Base-by-base conservation (phyloP, 2,329 filamentous ascomycete genomes). In the Curvularia sp. region DNA sequence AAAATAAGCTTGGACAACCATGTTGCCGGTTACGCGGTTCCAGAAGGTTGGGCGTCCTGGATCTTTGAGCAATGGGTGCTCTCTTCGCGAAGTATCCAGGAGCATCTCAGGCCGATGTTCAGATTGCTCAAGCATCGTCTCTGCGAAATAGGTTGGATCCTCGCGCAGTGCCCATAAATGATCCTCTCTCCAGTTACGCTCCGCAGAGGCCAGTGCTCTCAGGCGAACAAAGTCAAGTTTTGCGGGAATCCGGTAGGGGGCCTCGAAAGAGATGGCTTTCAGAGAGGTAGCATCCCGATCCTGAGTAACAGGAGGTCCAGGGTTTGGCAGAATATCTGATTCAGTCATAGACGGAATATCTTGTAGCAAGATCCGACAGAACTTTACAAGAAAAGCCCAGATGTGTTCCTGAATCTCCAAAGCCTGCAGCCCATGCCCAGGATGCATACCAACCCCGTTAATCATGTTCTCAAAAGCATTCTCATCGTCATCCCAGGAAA, bases 131-230 rank as follows among this genome's bases (percentile, higher is more conserved):
- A 66, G 59, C 3, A 86, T 46, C n/a, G 71, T 57, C 2, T 83
- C 76, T 4, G 77, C 71, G 61, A 87, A 88, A 71, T 87, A 87
- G 1, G 74, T 73, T 0, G 86, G 85, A 66, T 89, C 86, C 63
- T 89, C 86, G 3, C 86, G 79, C 3, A 89, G 71, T 0, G 79
- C 67, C 80, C 80, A 69, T 3, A 64, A 2, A 46, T 63, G 57
- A 39, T 67, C 65, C 41, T 67, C 61, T 23, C 21, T 13, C 9
- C 23, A 32, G 23, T 53, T 58, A 10, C 39, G 46, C 45, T 53
- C 45, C 10, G 53, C 55, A 36, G 27, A 45, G 23, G 28, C 41
- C 19, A 53, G 8, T 6, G 28, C 67, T 38, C 79, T 73, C 0
- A 88, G 72, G 0, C 78, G 77, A 0, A 48, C 60, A 1, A 87